These are phyloP conservation scores for Lentinula detonsa DNA, from an alignment of 768 basidiomycete species.

Conservation along the genomic window DNA sequence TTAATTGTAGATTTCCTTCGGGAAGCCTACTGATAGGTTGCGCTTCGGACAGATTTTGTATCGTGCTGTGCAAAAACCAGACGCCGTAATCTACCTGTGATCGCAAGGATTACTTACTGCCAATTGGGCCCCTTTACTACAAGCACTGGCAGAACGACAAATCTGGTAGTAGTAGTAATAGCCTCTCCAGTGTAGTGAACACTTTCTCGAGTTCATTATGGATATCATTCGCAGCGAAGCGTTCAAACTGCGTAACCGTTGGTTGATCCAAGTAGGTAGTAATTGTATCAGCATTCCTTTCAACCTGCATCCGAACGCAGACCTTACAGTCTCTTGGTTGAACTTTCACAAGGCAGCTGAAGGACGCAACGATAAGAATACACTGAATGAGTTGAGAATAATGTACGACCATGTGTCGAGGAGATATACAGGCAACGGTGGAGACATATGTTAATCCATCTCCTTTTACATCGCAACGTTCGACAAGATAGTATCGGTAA, in stretches of 20 bases:
- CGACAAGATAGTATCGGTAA: conserved; percentile 43
- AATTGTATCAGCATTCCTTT: not conserved
- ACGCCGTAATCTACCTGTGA: conserved; percentile 21
- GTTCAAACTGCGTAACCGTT: conserved; percentile 8
- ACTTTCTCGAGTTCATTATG: conserved; percentile 21
- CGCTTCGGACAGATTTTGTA: conserved; percentile 35
- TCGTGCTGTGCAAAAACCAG: conserved; percentile 55
- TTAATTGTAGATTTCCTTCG: conserved; percentile 15
- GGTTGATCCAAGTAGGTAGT: conserved; percentile 9
- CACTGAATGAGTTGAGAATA: conserved; percentile 23
- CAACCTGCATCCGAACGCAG: not conserved
- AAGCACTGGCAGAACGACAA: conserved; percentile 19
- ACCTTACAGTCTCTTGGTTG: not conserved
- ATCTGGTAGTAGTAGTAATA: conserved; percentile 6
- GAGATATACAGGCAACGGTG: conserved; percentile 19
- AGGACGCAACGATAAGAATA: conserved; percentile 10
- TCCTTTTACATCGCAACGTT: conserved; percentile 23
- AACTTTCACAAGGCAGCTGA: conserved; percentile 11
- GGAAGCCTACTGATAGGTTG: not conserved
- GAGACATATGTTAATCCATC: conserved; percentile 9
- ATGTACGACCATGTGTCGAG: conserved; percentile 36
- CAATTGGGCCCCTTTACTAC: no score
- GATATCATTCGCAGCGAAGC: conserved; percentile 16
- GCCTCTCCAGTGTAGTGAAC: conserved; percentile 10
- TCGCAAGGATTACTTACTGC: no score